These are phyloP conservation scores for Houttuynia cordata DNA, from an alignment of 164 flowering plant species.

Conservation along the genomic window DNA sequence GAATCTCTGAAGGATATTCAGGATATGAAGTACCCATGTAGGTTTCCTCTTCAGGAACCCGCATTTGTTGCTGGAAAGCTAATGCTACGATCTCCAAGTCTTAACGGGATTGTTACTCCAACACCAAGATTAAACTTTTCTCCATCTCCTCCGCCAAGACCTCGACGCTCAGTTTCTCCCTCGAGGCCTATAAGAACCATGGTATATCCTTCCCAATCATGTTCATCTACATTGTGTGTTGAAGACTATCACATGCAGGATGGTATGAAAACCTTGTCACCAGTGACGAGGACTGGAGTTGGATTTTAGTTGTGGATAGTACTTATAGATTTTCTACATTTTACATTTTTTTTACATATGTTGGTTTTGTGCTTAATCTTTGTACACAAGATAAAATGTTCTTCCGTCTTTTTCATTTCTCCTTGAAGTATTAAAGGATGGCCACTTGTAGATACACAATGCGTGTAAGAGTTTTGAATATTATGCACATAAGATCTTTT, in stretches of 20 bases:
- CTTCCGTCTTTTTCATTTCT: no score
- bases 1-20: constrained; percentile 67
- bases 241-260: constrained; percentile 48
- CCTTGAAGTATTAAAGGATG: no score
- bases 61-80: constrained; percentile 35
- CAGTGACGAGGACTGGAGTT: constrained; percentile 45
- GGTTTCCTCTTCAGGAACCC: constrained; percentile 87
- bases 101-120: constrained; percentile 42
- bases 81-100: constrained; percentile 70
- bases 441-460: no score
- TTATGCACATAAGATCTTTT: no score
- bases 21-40: constrained; percentile 57
- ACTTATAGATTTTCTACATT: constrained; percentile 15
- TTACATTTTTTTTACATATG: background rate
- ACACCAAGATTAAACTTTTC: constrained; percentile 45
- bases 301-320: constrained; percentile 63
- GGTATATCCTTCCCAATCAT: constrained; percentile 40
- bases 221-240: constrained; percentile 45
- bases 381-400: background rate
- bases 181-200: constrained; percentile 22
- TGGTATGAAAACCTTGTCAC: constrained; percentile 40
- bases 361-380: background rate
- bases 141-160: constrained; percentile 47
- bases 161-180: constrained; percentile 33
- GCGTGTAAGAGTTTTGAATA: no score